Evolutionary conservation across 306 rosid genomes (phyloP), one percentile per base, ranked within the genome.

Genomic region (Rubus idaeus): DNA sequence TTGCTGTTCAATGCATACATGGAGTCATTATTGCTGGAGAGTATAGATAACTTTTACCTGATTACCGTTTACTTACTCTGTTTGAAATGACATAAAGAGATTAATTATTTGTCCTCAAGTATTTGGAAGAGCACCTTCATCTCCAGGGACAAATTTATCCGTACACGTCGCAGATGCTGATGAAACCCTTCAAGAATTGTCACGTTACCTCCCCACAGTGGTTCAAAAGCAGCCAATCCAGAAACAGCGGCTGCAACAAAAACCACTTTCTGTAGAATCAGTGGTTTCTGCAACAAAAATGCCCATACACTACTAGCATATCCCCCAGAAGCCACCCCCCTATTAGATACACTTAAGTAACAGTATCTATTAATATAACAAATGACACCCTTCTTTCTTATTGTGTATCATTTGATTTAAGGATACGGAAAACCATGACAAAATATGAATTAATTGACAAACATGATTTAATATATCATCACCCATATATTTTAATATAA

Each of bases 11-110:
- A 30, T 30, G 35, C 35, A 30, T 30, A 30, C 35, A 30, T 30
- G 35, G 35, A 30, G 35, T 30, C 35, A 30, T 30, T 30, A 30
- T 30, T 30, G 35, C 35, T 30, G 35, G 35, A 30, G 35, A 1
- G 35, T 30, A 30, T 30, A 30, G 35, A 30, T 30, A 58, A 58
- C 39, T 23, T 77, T 78, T 78, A 39, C 70, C 72, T 23, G 73
- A 79, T 81, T 57, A 84, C 77, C 75, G 83, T 80, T 82, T 62
- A 71, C 67, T n/a, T 18, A 52, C 45, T 41, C 65, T 84, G 80
- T 49, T 73, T 2, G 91, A 90, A 77, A 39, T 72, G 89, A 87
- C 91, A 75, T 87, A 90, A 90, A 88, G 89, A 62, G 67, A 8
- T 74, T 18, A 35, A 13, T 16, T 6, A 35, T 77, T 82, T 90